Base-by-base conservation (phyloP, 2,329 filamentous ascomycete genomes). In the Fusarium sp. region DNA sequence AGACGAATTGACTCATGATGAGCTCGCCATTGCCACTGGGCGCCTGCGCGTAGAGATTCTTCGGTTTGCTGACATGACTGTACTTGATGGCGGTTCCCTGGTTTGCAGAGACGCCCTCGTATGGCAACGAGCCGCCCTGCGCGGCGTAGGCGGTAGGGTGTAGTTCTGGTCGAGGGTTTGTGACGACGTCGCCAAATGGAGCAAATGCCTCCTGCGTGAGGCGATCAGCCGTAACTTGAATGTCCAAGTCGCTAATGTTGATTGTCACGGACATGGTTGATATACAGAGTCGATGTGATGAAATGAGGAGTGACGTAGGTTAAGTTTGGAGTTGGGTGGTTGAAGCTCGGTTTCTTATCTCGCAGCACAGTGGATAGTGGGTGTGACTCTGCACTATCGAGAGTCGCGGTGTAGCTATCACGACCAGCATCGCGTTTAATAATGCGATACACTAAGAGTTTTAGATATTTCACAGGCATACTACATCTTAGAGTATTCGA, bases 41-140 rank as follows among this genome's bases (percentile, higher is more conserved):
- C 0, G 91, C 88, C 66, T 89, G 85, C n/a, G 81, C 79, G 81
- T 98, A 97, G 69, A 91, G 87, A 81, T 97, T 90, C 35, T 86
- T 85, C 75, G 96, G 87, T 49, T 88, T 87, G n/a, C 94, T 94
- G 70, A 97, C 91, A 79, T 94, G 89, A 70, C 92, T 88, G 83
- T 96, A 97, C 82, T 97, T 97, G 79, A 96, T 90, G 17, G 96
- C 96, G 24, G 92, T 92, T 78, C 94, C 94, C 85, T 98, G 95
- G 85, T 98, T 98, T 55, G 91, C 89, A 4, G 90, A 87, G 6
- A 91, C 84, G 64, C 88, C 85, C 72, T 86, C 85, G 77, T 84
- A 81, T 29, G 87, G 84, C 5, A 84, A 75, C 5, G 75, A 67
- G 46, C 77, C 72, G 65, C 78, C 77, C 74, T 82, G 81, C 49